These are phyloP conservation scores for Alternaria arbusti DNA, from an alignment of 2,329 filamentous ascomycete species.

Conservation along the genomic window DNA sequence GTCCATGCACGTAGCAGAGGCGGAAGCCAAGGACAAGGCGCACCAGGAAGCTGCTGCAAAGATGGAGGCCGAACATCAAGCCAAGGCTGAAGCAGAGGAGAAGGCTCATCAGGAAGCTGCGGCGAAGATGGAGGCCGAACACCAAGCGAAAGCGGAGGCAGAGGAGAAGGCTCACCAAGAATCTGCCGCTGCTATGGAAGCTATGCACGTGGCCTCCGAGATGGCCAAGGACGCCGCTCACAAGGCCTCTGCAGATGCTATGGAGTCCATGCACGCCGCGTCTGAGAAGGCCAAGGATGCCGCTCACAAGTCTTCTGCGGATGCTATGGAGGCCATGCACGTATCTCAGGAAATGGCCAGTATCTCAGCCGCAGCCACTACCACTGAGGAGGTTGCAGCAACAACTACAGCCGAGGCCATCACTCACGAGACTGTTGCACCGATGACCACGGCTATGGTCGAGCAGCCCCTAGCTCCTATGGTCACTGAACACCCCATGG, in stretches of 20 bases:
- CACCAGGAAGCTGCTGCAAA: conserved; percentile 22
- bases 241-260: conserved; percentile 18
- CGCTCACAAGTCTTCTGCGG: conserved; percentile 14
- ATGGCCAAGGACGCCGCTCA: conserved; percentile 14
- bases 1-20: conserved; percentile 24
- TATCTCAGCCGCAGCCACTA: conserved; percentile 7
- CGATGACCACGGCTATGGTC: neutral
- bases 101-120: conserved; percentile 22
- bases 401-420: conserved; percentile 5
- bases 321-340: conserved; percentile 21
- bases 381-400: neutral
- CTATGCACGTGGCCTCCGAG: conserved; percentile 16
- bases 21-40: conserved; percentile 24
- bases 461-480: neutral
- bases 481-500: neutral
- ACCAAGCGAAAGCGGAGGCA: conserved; percentile 10
- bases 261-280: conserved; percentile 19
- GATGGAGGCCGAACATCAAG: conserved; percentile 22
- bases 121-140: conserved; percentile 14
- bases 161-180: conserved; percentile 14
- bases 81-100: conserved; percentile 23
- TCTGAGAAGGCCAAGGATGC: conserved; percentile 13
- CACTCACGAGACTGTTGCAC: conserved; percentile 9
- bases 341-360: conserved; percentile 14
- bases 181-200: conserved; percentile 17